Conservation (phyloP, 2,329 filamentous ascomycete genomes). For the Lachnellula suecica region DNA sequence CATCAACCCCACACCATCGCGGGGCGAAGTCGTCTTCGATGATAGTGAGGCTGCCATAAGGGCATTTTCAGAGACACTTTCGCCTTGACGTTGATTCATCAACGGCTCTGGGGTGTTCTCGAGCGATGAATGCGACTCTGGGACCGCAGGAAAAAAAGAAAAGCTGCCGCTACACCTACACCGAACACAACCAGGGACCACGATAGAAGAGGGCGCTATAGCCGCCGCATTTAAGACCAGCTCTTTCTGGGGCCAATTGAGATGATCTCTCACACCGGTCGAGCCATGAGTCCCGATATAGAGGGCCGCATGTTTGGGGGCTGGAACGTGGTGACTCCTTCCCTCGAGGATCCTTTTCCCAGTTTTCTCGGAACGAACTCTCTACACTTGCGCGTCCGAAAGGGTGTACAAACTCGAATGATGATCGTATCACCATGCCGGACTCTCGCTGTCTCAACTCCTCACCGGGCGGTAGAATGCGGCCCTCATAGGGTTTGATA, state of each 20-base stretch:
- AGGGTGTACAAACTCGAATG: background rate
- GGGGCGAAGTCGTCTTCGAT: background rate
- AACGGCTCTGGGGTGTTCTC: background rate
- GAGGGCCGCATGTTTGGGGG: slow-evolving; percentile 1
- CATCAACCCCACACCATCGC: background rate
- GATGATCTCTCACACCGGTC: background rate
- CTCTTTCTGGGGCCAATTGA: background rate
- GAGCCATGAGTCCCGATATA: background rate
- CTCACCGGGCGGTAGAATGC: background rate
- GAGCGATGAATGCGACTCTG: background rate
- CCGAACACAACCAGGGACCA: background rate
- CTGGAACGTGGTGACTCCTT: background rate
- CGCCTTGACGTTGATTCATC: background rate
- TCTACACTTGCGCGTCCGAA: background rate
- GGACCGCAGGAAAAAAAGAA: background rate
- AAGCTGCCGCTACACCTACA: background rate
- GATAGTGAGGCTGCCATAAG: slow-evolving; percentile 11
- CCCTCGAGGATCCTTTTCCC: background rate
- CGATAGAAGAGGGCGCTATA: background rate
- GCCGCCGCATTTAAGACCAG: background rate
- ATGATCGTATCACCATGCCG: background rate
- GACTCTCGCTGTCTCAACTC: background rate
- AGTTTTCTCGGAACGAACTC: background rate
- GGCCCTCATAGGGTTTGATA: background rate
- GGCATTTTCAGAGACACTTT: slow-evolving; percentile 1